These are phyloP conservation scores for Purpureocillium takamizusanense DNA, from an alignment of 2,329 filamentous ascomycete species.

Conservation along the genomic window DNA sequence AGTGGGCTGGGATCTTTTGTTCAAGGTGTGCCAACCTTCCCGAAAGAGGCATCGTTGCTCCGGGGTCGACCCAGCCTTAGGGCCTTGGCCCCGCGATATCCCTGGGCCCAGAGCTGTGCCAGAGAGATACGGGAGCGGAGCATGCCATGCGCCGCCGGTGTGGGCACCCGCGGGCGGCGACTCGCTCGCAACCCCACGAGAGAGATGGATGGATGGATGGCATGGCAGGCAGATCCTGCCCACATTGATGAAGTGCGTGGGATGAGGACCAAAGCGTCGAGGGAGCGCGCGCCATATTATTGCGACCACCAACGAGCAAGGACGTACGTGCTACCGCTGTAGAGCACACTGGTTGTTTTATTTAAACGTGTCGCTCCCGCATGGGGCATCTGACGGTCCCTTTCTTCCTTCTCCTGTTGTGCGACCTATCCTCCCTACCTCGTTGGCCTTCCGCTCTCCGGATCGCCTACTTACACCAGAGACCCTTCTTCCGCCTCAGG, in stretches of 20 bases:
- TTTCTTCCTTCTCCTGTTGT: background rate
- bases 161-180: background rate
- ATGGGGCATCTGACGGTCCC: background rate
- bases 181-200: no score
- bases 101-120: background rate
- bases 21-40: conserved; percentile 7
- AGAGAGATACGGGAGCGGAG: background rate
- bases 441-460: no score
- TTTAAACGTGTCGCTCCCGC: background rate
- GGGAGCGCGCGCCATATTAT: no score
- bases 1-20: conserved; percentile 12
- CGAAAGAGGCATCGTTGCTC: conserved; percentile 11
- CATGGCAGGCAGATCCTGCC: no score
- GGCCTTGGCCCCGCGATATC: conserved; percentile 9
- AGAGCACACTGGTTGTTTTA: background rate
- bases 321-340: no score
- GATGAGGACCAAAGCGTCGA: no score
- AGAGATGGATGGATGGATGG: no score
- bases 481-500: no score
- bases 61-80: conserved; percentile 6
- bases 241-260: no score
- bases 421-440: no score
- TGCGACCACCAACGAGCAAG: no score
- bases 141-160: background rate
- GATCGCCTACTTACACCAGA: no score